Percentiles rank a stretch among this genome's conserved stretches.
These are phyloP conservation scores for Penicillium aurantiogriseum DNA, from an alignment of 2,329 filamentous ascomycete species.

Conservation along the genomic window DNA sequence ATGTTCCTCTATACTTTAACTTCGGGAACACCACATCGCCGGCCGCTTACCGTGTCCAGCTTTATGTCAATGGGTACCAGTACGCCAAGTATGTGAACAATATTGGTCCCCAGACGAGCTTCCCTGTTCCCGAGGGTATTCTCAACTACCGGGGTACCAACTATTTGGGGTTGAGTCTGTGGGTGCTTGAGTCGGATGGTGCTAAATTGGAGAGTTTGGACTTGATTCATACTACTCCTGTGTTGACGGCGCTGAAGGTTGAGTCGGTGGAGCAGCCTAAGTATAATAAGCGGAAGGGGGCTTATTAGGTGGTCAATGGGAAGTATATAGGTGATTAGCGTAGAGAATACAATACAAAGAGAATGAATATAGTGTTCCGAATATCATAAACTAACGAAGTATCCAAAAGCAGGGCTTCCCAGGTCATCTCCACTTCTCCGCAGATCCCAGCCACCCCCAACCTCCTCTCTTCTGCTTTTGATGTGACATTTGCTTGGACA, in stretches of 20 bases:
- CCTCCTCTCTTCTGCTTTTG: background rate
- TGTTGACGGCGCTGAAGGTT: slow-evolving; percentile 54
- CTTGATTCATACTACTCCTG: slow-evolving; percentile 50
- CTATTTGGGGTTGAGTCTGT: slow-evolving; percentile 66
- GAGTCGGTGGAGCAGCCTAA: slow-evolving; percentile 46
- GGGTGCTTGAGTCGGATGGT: slow-evolving; percentile 60
- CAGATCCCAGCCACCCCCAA: slow-evolving; percentile 10
- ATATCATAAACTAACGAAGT: background rate
- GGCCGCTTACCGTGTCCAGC: slow-evolving; percentile 58
- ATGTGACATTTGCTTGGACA: background rate
- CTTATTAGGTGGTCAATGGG: slow-evolving; percentile 45
- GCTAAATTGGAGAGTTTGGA: slow-evolving; percentile 57
- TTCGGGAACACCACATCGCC: slow-evolving; percentile 51
- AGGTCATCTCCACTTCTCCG: slow-evolving; percentile 5
- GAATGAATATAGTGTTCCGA: background rate
- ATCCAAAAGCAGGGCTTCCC: background rate
- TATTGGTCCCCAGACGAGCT: slow-evolving; percentile 70
- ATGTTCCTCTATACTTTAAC: slow-evolving; percentile 55
- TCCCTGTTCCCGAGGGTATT: slow-evolving; percentile 71
- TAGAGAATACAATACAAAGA: background rate
- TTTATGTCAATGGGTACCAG: slow-evolving; percentile 76
- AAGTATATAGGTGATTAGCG: background rate
- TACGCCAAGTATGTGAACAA: slow-evolving; percentile 68
- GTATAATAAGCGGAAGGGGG: slow-evolving; percentile 49
- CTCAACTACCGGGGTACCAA: slow-evolving; percentile 70